Percentiles rank a stretch among this genome's conserved stretches.
phyloP scores from a whole-genome alignment of 345 rosid species.

The Salix udensis region DNA sequence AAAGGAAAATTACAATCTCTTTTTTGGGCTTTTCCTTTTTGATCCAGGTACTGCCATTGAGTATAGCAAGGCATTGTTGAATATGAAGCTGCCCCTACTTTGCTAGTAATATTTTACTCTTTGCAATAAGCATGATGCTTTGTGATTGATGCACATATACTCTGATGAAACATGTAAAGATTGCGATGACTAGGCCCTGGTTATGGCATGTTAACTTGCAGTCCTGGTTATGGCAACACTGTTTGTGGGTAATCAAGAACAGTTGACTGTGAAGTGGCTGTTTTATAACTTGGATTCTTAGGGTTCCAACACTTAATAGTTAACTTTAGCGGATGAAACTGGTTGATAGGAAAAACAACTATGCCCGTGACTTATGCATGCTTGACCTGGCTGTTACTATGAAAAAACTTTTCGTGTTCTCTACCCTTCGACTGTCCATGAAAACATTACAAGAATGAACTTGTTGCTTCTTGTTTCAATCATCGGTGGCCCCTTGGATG shows the following conservation, averaged over 20 bases:
- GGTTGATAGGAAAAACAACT: neutral
- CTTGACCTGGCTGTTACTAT: neutral
- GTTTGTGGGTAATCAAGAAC: too few species aligned
- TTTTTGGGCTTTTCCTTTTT: neutral
- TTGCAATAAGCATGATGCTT: neutral
- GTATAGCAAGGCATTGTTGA: neutral
- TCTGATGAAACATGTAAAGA: neutral
- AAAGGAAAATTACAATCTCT: neutral
- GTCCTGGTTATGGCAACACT: too few species aligned
- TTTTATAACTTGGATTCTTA: neutral
- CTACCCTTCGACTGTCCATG: neutral
- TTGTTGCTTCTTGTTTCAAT: neutral
- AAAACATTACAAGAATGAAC: neutral
- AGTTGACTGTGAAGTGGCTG: neutral
- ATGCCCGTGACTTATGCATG: neutral
- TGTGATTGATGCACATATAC: conserved; percentile 1
- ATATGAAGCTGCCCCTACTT: neutral
- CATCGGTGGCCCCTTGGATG: too few species aligned
- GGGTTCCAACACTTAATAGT: neutral
- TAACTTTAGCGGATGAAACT: neutral
- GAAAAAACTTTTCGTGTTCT: neutral
- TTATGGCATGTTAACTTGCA: neutral
- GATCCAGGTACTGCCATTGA: neutral
- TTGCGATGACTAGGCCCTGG: neutral
- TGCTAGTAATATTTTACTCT: neutral